Percentiles rank a stretch among this genome's conserved stretches.
phyloP scores from a whole-genome alignment of 169 alveolate species.

The Plasmodium chabaudi region DNA sequence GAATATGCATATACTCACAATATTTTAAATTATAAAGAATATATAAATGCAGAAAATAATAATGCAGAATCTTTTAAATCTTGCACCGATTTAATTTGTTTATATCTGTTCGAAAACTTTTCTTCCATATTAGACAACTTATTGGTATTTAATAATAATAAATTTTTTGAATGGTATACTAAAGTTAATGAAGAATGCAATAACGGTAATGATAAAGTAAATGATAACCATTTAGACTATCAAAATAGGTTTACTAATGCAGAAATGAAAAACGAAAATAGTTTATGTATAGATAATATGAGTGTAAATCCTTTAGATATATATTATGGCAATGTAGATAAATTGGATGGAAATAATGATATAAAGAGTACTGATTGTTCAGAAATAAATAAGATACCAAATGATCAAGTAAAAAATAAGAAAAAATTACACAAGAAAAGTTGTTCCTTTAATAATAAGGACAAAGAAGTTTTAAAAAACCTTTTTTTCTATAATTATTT shows the following conservation, averaged over 20 bases:
- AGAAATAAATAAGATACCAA: neutral
- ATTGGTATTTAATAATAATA: constrained; percentile 27
- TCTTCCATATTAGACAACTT: constrained; percentile 17
- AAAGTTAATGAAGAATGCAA: constrained; percentile 1
- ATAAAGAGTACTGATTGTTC: neutral
- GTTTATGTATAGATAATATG: neutral
- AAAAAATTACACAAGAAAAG: constrained; percentile 1
- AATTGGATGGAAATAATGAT: neutral
- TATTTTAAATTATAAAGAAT: constrained; percentile 5
- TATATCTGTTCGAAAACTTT: constrained; percentile 40
- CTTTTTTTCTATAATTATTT: constrained; percentile 32
- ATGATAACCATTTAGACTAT: neutral
- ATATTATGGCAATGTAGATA: neutral
- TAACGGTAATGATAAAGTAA: neutral
- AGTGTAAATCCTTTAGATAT: neutral
- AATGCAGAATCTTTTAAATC: constrained; percentile 10
- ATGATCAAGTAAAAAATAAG: neutral
- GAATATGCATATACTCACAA: constrained; percentile 24
- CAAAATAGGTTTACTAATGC: too few species aligned
- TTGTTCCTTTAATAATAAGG: constrained; percentile 22
- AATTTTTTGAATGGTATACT: constrained; percentile 32
- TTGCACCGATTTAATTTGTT: constrained; percentile 45
- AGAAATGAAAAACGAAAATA: neutral
- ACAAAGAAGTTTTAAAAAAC: constrained; percentile 21
- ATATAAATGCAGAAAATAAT: constrained; percentile 22